These are phyloP conservation scores for Sclerotinia borealis DNA, from an alignment of 2,329 filamentous ascomycete species.

Conservation along the genomic window DNA sequence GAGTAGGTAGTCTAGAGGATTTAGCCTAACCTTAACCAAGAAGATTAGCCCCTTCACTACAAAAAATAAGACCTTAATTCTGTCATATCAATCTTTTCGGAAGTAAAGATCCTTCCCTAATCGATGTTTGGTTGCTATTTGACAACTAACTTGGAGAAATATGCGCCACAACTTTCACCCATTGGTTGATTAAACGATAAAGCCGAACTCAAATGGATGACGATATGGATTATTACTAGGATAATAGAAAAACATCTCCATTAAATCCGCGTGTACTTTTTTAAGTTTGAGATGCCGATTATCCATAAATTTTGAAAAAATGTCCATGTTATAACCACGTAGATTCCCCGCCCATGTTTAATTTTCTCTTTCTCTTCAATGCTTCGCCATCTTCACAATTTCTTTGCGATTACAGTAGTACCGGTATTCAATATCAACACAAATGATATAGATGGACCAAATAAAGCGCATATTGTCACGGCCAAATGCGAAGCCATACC, in stretches of 20 bases:
- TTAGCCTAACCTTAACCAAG: too few species aligned
- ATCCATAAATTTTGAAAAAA: not conserved
- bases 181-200: not conserved
- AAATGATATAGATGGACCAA: conserved; percentile 18
- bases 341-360: not conserved
- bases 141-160: not conserved
- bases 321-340: not conserved
- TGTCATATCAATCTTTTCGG: too few species aligned
- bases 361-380: not conserved
- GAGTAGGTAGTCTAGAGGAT: too few species aligned
- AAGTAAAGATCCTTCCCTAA: too few species aligned
- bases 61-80: too few species aligned
- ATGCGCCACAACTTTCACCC: not conserved
- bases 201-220: not conserved
- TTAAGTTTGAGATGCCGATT: not conserved
- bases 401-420: not conserved
- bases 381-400: not conserved
- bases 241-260: not conserved
- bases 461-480: conserved; percentile 26
- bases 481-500: conserved; percentile 28
- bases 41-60: too few species aligned
- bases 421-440: too few species aligned
- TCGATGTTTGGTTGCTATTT: too few species aligned
- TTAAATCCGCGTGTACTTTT: not conserved
- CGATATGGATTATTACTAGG: not conserved